Conservation (phyloP, 106 monocot genomes). For the Narthecium ossifragum region DNA sequence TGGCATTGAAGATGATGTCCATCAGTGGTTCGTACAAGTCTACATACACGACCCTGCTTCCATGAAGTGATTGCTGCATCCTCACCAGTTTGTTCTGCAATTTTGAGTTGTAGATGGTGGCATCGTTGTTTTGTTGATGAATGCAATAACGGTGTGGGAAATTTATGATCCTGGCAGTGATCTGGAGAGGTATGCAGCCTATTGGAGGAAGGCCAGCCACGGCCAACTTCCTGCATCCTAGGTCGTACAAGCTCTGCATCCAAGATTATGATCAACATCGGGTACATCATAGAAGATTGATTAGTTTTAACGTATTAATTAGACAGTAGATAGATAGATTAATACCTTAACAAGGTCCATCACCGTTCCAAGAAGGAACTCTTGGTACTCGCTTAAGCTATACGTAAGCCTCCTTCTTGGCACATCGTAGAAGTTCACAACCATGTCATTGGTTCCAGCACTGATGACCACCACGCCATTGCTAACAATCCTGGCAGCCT, state of each 20-base stretch:
- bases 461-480: slow-evolving; percentile 24
- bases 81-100: slow-evolving; percentile 14
- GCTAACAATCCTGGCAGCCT: slow-evolving; percentile 12
- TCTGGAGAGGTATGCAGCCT: slow-evolving; percentile 41
- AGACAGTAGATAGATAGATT: neutral
- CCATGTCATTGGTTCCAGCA: slow-evolving; percentile 30
- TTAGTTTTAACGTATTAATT: neutral
- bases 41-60: slow-evolving; percentile 35
- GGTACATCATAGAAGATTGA: too few species aligned
- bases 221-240: slow-evolving; percentile 25
- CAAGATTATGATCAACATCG: too few species aligned
- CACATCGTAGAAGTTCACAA: slow-evolving; percentile 16
- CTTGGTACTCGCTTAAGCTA: slow-evolving; percentile 26
- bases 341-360: slow-evolving; percentile 22
- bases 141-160: slow-evolving; percentile 15
- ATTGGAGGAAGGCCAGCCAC: slow-evolving; percentile 38
- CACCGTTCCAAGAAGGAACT: slow-evolving; percentile 21
- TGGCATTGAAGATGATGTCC: slow-evolving; percentile 25
- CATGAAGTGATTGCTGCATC: slow-evolving; percentile 16
- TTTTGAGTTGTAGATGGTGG: slow-evolving; percentile 25
- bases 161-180: slow-evolving; percentile 1
- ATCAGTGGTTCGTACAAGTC: slow-evolving; percentile 17
- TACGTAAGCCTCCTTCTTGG: slow-evolving; percentile 6
- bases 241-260: slow-evolving; percentile 31
- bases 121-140: slow-evolving; percentile 26